Evolutionary conservation across 495 filamentous ascomycete species (phyloP).

Genomic region (Hypoxylon perforatum): DNA sequence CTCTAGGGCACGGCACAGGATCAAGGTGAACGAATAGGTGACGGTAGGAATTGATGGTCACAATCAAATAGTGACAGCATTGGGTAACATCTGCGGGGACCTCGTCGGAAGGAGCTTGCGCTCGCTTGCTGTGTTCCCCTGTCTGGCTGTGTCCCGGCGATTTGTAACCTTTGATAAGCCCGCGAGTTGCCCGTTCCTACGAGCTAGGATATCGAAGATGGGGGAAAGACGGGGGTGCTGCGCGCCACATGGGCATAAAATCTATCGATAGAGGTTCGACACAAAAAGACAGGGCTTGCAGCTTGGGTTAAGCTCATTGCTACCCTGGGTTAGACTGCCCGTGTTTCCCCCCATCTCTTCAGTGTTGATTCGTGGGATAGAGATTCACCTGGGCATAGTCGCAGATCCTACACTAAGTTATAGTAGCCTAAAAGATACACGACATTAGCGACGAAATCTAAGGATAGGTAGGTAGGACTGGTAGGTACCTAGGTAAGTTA

Average conservation of each 20-base stretch:
- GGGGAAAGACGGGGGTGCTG: constrained; percentile 1
- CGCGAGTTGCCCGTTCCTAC: not conserved
- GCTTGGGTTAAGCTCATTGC: constrained; percentile 13
- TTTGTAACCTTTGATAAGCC: constrained; percentile 28
- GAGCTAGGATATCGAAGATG: constrained; percentile 1
- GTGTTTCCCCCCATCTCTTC: constrained; percentile 2
- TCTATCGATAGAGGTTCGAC: constrained; percentile 16
- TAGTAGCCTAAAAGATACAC: not conserved
- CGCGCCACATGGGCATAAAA: constrained; percentile 24
- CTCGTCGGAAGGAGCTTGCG: not conserved
- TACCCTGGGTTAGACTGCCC: constrained; percentile 6
- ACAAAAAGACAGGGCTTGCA: not conserved
- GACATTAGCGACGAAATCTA: not conserved
- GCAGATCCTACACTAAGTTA: not conserved
- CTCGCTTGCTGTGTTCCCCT: constrained; percentile 11
- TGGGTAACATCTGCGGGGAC: constrained; percentile 15
- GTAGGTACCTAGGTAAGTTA: too few species aligned
- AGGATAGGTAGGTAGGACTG: too few species aligned
- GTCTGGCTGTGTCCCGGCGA: constrained; percentile 32
- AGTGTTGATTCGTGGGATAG: constrained; percentile 1
- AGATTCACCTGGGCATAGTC: not conserved
- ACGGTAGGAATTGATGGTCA: not conserved
- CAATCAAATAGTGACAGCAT: constrained; percentile 16
- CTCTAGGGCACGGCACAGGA: constrained; percentile 4
- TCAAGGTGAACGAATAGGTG: constrained; percentile 18